Base-by-base conservation (phyloP, 2,329 filamentous ascomycete species). In the Cladosporium oxysporum region DNA sequence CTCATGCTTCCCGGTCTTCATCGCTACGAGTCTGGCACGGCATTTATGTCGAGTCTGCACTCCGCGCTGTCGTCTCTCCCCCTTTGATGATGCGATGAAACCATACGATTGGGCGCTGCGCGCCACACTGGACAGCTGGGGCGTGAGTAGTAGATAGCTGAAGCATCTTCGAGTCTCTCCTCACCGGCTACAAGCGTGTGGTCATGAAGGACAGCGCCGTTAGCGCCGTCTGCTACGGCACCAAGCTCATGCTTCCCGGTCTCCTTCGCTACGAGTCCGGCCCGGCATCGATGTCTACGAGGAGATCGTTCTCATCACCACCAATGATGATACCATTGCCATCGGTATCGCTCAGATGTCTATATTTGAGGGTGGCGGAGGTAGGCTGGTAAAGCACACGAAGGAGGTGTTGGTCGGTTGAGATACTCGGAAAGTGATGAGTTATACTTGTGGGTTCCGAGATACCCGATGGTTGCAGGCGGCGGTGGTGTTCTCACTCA, bases 171-270 rank as follows among this genome's bases (percentile, higher is more conserved):
- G 23, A 26, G 23, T 26, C 23, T 26, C 23, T 26, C 23, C 23
- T 26, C 23, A 33, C 31, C 11, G 31, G 31, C 31, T 33, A 11
- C 31, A 33, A 33, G 31, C 31, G 10, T 33, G 8, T 99, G 71
- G 93, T 99, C 28, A 93, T 99, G 77, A 99, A 99, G 87, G 95
- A 96, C 79, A 93, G 90, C 74, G 91, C 91, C 31, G 93, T 99
- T 74, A 98, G 97, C 79, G 95, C 95, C 66, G 93, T 99, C 66
- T 97, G 93, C 86, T 98, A 98, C 80, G 95, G 95, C 82, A 95
- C 95, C 58, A 98, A 98, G 85, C 88, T 99, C 70, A 99, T 98
- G 95, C 90, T 98, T 81, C 95, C 95, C 58, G 95, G 95, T 83
- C 86, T 99, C 64, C 83, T 99, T 70, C 89, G 95, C 78, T 98